Base-by-base conservation (phyloP, 1,284 basidiomycete genomes). In the Mycena citricolor region DNA sequence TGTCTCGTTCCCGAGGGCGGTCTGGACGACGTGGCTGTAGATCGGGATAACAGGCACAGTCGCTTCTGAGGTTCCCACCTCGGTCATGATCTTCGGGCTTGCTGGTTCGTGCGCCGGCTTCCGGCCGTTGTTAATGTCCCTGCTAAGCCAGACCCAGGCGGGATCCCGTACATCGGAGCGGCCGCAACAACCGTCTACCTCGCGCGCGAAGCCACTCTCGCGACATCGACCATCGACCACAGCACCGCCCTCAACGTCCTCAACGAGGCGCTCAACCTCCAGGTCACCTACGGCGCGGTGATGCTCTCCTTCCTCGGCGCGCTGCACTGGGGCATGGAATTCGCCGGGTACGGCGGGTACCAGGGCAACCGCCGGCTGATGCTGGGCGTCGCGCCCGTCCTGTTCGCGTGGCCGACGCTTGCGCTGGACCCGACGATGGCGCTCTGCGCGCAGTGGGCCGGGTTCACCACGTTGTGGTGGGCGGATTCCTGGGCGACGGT, bases 241-340 rank as follows among this genome's bases (percentile, higher is more conserved):
- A 81, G 86, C 22, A 79, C 87, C 17, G 88, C 86, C 1, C 69
- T 88, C 39, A 86, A 86, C 0, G 57, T 91, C 6, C 76, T 89
- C 35, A 83, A 88, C 63, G 83, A 83, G 60, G 83, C 85, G 20
- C 74, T 90, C 47, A 80, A 75, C 61, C 69, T 91, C 42, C 93
- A 94, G 67, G 86, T 91, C 46, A 92, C 89, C 10, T 97, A 95
- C 55, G 94, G 94, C 24, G 94, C 94, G 8, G 85, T 95, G 40
- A 77, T 97, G 66, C 77, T 97, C 28, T 94, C 90, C 33, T 97
- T 97, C 79, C 75, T 97, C 22, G 94, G 78, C 48, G 91, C 92
- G 11, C 66, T 95, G 24, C 93, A 95, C 64, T 95, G 93, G 93
- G 93, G 92, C n/a, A 86, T 94, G 76, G 93, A 97, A 62, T 93